Conservation (phyloP, 129 eudicot species). For the Gnaphalium uliginosum region DNA sequence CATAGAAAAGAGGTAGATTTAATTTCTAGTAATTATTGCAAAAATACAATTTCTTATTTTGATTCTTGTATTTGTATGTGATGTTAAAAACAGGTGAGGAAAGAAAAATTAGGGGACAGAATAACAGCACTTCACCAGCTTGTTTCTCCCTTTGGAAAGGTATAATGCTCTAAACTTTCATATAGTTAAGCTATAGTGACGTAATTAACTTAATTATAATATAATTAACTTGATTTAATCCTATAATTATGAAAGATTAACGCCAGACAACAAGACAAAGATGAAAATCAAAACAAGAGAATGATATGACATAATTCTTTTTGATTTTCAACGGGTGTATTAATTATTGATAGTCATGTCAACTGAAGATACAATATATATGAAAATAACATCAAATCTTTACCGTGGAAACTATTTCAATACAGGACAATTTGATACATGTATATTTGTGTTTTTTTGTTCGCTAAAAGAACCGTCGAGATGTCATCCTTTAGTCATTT, state of each 20-base stretch:
- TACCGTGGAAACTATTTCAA: background rate
- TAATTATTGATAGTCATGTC: constrained; percentile 33
- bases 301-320: constrained; percentile 31
- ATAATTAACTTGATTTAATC: background rate
- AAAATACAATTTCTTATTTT: constrained; percentile 41
- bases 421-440: background rate
- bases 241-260: too few species aligned
- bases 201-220: constrained; percentile 4
- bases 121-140: constrained; percentile 95
- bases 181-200: background rate
- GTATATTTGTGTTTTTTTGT: background rate
- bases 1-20: background rate
- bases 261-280: background rate
- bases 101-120: constrained; percentile 91
- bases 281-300: constrained; percentile 20
- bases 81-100: constrained; percentile 74
- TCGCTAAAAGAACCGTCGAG: background rate
- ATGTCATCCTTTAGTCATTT: background rate
- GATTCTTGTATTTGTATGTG: constrained; percentile 39
- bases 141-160: constrained; percentile 98
- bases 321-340: constrained; percentile 1
- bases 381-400: constrained; percentile 15
- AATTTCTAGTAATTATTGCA: constrained; percentile 32
- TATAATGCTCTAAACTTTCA: constrained; percentile 33
- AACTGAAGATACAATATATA: constrained; percentile 11